Base-by-base conservation (phyloP, 805 yeast species). In the Ogataea paraovalis region DNA sequence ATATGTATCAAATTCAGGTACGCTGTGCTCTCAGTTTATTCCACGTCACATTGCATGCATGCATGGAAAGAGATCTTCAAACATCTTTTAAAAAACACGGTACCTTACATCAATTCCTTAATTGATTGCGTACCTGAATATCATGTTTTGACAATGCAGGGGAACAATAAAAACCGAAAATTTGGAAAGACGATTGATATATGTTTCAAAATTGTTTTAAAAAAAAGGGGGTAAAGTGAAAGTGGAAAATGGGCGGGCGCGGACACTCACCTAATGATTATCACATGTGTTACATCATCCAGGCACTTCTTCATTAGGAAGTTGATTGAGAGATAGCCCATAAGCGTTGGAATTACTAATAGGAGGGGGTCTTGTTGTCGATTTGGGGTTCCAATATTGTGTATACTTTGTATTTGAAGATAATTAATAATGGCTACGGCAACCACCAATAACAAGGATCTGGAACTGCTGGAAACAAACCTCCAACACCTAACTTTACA, bases 401-500 rank as follows among this genome's bases (percentile, higher is more conserved):
- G n/a, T n/a, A n/a, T n/a, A n/a, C n/a, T n/a, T n/a, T n/a, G n/a
- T n/a, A n/a, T n/a, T n/a, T n/a, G n/a, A n/a, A n/a, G n/a, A n/a
- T n/a, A n/a, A n/a, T n/a, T n/a, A n/a, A n/a, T 18, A 10, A 12
- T 16, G 14, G 32, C n/a, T 10, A 32, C 44, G 3, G 12, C 27
- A 30, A 40, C 32, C 10, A 18, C 43, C 12, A 14, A 27, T n/a
- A 38, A n/a, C 7, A 37, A 30, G 10, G 52, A 47, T 25, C 21
- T 47, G 13, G 60, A 56, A 16, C 22, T 23, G 4, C 28, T 65
- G 32, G 69, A 65, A 42, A 45, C 50, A 13, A 54, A 52, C 16
- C 48, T 61, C 33, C 48, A 52, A 44, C 52, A 54, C 23, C 43
- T 65, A 39, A 56, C 62, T 1, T 46, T 62, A 36, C 51, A 52